Evolutionary conservation across 1,284 basidiomycete species (phyloP).

Genomic region (Tilletia setariae): DNA sequence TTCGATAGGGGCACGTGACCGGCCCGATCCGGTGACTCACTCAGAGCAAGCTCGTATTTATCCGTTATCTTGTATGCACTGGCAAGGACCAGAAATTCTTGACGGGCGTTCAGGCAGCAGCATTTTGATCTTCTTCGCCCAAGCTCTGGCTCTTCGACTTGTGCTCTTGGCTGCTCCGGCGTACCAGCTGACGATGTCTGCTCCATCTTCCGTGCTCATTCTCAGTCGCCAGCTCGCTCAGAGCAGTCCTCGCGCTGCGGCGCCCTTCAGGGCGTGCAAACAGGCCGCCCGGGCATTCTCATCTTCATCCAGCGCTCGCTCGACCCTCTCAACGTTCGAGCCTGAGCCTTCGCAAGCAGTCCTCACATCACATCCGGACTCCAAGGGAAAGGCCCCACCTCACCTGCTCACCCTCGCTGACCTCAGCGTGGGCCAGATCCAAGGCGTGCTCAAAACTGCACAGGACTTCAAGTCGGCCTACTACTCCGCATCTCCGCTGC

Average conservation of each 20-base stretch:
- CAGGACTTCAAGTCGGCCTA: conserved; percentile 63
- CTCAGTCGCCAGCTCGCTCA: neutral
- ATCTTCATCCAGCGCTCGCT: neutral
- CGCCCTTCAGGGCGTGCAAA: no score
- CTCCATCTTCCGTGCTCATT: neutral
- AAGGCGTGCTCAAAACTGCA: conserved; percentile 65
- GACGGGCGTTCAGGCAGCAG: no score
- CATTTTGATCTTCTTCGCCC: no score
- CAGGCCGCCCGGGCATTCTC: neutral
- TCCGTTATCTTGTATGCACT: no score
- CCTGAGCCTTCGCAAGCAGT: neutral
- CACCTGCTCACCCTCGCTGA: conserved; percentile 82
- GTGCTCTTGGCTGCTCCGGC: no score
- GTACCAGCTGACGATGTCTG: no score
- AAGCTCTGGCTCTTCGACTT: no score
- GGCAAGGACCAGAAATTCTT: no score
- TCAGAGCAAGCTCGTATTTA: no score
- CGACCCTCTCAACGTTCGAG: neutral
- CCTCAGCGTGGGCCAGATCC: conserved; percentile 69
- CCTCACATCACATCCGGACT: neutral
- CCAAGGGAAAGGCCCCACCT: conserved; percentile 54
- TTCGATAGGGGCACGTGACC: no score
- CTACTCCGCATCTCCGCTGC: conserved; percentile 58
- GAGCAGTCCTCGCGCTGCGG: no score
- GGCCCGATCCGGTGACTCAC: no score